These are phyloP conservation scores for Candida saitoana DNA, from an alignment of 805 yeast species.

Conservation along the genomic window DNA sequence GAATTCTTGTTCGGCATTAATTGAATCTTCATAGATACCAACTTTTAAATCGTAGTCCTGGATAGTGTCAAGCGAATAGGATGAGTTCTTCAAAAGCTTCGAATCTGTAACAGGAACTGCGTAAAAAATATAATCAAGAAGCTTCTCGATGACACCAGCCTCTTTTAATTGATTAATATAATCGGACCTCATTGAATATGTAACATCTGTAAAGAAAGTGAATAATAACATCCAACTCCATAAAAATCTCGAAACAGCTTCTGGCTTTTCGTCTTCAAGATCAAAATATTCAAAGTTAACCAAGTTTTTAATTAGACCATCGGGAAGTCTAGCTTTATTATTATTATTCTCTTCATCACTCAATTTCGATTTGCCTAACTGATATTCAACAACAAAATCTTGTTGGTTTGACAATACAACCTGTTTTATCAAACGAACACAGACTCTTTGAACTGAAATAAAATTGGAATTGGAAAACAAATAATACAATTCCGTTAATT, in stretches of 20 bases:
- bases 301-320: neutral
- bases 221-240: conserved; percentile 70
- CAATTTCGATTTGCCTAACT: conserved; percentile 43
- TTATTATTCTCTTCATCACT: conserved; percentile 16
- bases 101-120: conserved; percentile 38
- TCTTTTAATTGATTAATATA: conserved; percentile 55
- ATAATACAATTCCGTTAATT: conserved; percentile 14
- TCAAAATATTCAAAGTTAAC: conserved; percentile 11
- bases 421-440: conserved; percentile 34
- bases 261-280: conserved; percentile 13
- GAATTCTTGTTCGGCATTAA: conserved; percentile 12
- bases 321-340: conserved; percentile 2
- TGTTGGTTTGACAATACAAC: conserved; percentile 50
- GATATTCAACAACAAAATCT: conserved; percentile 58
- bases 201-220: conserved; percentile 57
- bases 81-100: conserved; percentile 10
- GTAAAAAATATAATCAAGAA: conserved; percentile 53
- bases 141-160: conserved; percentile 39
- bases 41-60: conserved; percentile 17
- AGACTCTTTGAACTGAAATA: conserved; percentile 39
- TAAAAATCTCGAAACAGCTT: conserved; percentile 37
- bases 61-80: conserved; percentile 10
- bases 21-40: conserved; percentile 18
- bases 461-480: conserved; percentile 20
- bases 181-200: conserved; percentile 58